Evolutionary conservation across 225 moss, liverwort and hornwort species (phyloP).

Genomic region (Marchantia paleacea): DNA sequence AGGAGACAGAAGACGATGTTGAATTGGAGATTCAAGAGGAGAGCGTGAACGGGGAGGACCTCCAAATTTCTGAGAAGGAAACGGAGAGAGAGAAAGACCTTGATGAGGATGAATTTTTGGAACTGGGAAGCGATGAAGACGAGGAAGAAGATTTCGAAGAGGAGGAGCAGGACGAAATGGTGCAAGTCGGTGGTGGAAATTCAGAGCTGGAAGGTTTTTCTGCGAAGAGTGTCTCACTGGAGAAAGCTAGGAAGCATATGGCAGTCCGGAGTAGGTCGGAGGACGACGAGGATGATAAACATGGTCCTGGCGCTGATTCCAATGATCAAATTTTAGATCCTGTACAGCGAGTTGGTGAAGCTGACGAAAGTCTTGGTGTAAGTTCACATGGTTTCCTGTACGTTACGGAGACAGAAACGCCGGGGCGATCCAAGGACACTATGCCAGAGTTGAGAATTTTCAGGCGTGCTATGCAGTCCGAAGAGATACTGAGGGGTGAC

Average conservation of each 20-base stretch:
- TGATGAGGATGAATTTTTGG: constrained; percentile 45
- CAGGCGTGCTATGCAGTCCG: constrained; percentile 33
- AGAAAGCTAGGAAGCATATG: constrained; percentile 33
- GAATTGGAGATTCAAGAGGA: constrained; percentile 29
- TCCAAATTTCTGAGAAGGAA: constrained; percentile 19
- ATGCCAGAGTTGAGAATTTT: constrained; percentile 45
- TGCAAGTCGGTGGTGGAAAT: constrained; percentile 14
- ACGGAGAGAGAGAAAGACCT: constrained; percentile 27
- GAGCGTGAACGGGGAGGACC: constrained; percentile 2
- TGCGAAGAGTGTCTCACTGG: constrained; percentile 16
- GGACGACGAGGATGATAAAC: background rate
- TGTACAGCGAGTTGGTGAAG: background rate
- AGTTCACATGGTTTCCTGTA: background rate
- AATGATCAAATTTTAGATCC: constrained; percentile 1
- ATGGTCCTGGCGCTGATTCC: background rate
- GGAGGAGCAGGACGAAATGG: constrained; percentile 49
- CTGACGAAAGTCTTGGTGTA: constrained; percentile 7
- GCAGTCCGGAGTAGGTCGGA: constrained; percentile 27
- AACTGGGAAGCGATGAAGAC: constrained; percentile 52
- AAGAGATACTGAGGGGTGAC: constrained; percentile 33
- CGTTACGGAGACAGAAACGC: constrained; percentile 7
- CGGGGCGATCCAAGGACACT: constrained; percentile 12
- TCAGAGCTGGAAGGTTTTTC: constrained; percentile 15
- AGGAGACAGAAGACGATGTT: constrained; percentile 23
- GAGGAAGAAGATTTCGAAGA: constrained; percentile 58